Evolutionary conservation across 192 early-diverging fungal species (phyloP), one percentile per base, ranked within the genome.

Genomic region (Coemansia reversa): DNA sequence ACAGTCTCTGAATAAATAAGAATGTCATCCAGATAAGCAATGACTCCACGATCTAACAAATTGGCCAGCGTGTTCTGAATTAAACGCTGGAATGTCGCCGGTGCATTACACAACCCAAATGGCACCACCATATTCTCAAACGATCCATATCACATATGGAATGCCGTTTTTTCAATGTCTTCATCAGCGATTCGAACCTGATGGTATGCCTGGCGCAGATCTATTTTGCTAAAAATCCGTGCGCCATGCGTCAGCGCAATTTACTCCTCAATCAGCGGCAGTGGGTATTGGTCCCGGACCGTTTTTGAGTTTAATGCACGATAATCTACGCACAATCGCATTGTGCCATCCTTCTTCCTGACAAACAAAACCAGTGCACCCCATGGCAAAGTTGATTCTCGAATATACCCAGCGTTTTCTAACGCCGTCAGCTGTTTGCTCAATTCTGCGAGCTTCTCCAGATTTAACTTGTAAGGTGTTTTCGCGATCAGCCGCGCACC

Each of bases 101-200:
- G 84, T 1, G 82, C 83, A 45, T 45, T 16, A 14, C 39, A 45
- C 3, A 45, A 14, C 12, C 39, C 39, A 16, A 45, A 45, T 16
- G 86, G 87, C 45, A 91, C 57, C n/a, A 89, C 86, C 0, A 63
- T 29, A 47, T 69, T 88, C 58, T 90, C 74, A 60, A 55, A 91
- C 4, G 61, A 76, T 1, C 79, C 67, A 5, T 72, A 70, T 0
- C 52, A 16, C 0, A 80, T 83, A 1, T 52, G 11, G 60, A 84
- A 86, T 3, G 79, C 76, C 19, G 76, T 86, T 50, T 85, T 85
- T 30, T 25, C n/a, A 0, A 68, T 54, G 35, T 85, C 79, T 0
- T 19, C 65, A 23, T 70, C 25, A 28, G 52, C 24, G 2, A 86
- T 69, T 0, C 66, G 35, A 2, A 86, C 51, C 24, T 81, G 76